These are phyloP conservation scores for Gamsiella multidivaricata DNA, from an alignment of 192 early-diverging fungal species.

Conservation along the genomic window DNA sequence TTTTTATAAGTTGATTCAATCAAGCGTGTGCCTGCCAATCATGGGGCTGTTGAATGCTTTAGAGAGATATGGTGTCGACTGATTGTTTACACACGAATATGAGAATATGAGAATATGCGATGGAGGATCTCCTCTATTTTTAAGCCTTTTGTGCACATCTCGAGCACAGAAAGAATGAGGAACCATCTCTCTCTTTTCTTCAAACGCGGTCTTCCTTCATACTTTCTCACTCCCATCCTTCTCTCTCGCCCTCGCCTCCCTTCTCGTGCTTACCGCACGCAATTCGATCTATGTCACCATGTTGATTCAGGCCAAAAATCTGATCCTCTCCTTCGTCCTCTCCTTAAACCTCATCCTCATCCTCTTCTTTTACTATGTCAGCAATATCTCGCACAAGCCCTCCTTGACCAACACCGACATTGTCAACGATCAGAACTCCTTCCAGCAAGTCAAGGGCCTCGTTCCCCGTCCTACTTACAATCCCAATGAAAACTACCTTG, in stretches of 20 bases:
- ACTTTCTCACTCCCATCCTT: background rate
- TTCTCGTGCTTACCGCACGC: background rate
- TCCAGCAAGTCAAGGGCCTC: constrained; percentile 19
- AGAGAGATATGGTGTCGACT: too few relatives aligned
- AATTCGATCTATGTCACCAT: too few relatives aligned
- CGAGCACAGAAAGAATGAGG: too few relatives aligned
- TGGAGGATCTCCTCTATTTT: too few relatives aligned
- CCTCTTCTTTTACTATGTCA: constrained; percentile 36
- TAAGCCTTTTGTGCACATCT: too few relatives aligned
- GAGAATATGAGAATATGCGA: too few relatives aligned
- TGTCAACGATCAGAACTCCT: background rate
- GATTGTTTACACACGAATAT: too few relatives aligned
- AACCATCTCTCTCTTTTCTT: background rate
- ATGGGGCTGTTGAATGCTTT: too few relatives aligned
- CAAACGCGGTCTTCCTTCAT: too few relatives aligned
- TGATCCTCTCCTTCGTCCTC: constrained; percentile 34
- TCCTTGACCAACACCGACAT: background rate
- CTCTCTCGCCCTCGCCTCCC: background rate
- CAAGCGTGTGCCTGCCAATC: too few relatives aligned
- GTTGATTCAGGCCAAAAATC: constrained; percentile 36
- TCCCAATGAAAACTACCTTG: constrained; percentile 59
- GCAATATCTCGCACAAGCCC: background rate
- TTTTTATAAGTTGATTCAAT: too few relatives aligned
- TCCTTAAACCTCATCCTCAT: constrained; percentile 25
- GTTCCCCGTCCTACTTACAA: constrained; percentile 19